These are phyloP conservation scores for Perilla frutescens DNA, from an alignment of 257 asterid species.

Conservation along the genomic window DNA sequence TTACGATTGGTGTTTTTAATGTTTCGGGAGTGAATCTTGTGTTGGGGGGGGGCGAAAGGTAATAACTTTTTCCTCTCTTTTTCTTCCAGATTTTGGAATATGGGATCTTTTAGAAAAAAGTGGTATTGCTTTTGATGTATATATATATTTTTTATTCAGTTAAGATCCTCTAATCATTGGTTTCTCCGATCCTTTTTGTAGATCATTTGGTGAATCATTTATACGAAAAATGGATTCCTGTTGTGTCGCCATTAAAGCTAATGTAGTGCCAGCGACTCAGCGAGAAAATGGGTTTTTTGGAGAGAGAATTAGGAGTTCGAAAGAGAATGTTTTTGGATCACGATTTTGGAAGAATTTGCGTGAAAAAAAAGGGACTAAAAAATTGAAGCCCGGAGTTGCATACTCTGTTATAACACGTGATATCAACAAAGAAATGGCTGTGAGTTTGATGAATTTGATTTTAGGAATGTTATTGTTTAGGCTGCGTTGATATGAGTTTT, in stretches of 20 bases:
- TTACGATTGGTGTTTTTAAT: background rate
- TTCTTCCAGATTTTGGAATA: slow-evolving; percentile 26
- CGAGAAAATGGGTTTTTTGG: slow-evolving; percentile 53
- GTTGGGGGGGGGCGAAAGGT: slow-evolving; percentile 17
- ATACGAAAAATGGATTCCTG: slow-evolving; percentile 57
- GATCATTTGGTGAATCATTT: slow-evolving; percentile 28
- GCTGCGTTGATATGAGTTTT: background rate
- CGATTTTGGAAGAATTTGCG: slow-evolving; percentile 38
- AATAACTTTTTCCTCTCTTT: background rate
- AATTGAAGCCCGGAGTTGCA: slow-evolving; percentile 60
- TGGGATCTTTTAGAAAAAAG: slow-evolving; percentile 40
- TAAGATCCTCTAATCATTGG: slow-evolving; percentile 1
- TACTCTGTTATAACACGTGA: slow-evolving; percentile 74
- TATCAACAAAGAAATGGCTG: slow-evolving; percentile 65
- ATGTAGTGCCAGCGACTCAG: slow-evolving; percentile 35
- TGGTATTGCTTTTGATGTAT: background rate
- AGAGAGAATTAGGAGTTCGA: slow-evolving; percentile 45
- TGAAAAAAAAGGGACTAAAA: slow-evolving; percentile 33
- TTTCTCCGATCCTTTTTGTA: background rate
- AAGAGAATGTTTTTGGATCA: slow-evolving; percentile 41
- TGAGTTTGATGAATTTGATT: slow-evolving; percentile 27
- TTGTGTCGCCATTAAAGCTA: slow-evolving; percentile 57
- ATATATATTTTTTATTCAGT: background rate
- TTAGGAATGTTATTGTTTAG: background rate
- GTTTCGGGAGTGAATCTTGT: background rate